Conservation (phyloP, 2,329 filamentous ascomycete species). For the Herpotrichia juniperi region DNA sequence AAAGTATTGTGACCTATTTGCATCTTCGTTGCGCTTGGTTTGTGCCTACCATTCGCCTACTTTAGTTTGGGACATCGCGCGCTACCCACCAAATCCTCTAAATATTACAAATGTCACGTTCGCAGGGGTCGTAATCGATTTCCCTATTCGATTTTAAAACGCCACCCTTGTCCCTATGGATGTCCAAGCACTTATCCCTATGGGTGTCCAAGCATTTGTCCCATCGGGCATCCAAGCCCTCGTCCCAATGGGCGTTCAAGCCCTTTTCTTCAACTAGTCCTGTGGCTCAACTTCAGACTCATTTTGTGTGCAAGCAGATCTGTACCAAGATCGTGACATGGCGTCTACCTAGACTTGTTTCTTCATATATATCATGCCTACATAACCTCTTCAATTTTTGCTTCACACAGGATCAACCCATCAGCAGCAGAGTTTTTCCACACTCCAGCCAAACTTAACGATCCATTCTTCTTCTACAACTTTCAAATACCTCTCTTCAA, state of each 20-base stretch:
- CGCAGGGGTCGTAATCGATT: slow-evolving; percentile 4
- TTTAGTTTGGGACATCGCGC: slow-evolving; percentile 4
- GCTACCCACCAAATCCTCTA: slow-evolving; percentile 4
- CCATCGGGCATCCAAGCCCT: too few relatives aligned
- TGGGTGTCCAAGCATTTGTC: too few relatives aligned
- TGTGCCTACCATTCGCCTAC: slow-evolving; percentile 8
- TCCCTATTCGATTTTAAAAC: slow-evolving; percentile 7
- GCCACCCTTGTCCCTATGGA: neutral
- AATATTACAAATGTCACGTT: slow-evolving; percentile 5
- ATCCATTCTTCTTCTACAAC: neutral
- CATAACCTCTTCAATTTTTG: neutral
- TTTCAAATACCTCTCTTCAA: neutral
- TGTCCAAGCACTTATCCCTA: neutral
- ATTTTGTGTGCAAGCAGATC: slow-evolving; percentile 1
- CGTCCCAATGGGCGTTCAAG: neutral
- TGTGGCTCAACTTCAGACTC: slow-evolving; percentile 4
- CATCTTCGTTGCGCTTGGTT: slow-evolving; percentile 4
- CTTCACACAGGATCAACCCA: neutral
- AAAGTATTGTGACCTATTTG: neutral
- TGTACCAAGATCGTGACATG: slow-evolving; percentile 1
- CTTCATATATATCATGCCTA: slow-evolving; percentile 14
- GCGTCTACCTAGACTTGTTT: neutral
- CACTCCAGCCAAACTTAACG: neutral
- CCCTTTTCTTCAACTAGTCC: neutral
- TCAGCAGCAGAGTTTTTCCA: slow-evolving; percentile 4